Percentiles rank a stretch among this genome's conserved stretches.
phyloP scores from a whole-genome alignment of 805 yeast genomes.

The Pichia kluyveri region DNA sequence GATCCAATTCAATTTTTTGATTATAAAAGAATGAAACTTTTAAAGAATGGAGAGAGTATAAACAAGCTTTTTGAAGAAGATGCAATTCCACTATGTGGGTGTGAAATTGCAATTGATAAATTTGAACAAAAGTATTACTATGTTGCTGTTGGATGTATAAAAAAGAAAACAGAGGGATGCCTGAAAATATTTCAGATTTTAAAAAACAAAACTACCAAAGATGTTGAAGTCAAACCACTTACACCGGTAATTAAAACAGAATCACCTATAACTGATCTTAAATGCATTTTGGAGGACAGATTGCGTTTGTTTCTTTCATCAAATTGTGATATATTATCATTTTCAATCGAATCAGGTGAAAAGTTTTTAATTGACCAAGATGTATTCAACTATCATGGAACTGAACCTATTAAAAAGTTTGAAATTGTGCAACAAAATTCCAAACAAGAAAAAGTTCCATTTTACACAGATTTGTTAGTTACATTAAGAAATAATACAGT shows the following conservation, averaged over 20 bases:
- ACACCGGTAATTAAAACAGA: slow-evolving; percentile 13
- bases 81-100: not conserved
- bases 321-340: too few species aligned
- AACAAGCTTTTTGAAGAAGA: not conserved
- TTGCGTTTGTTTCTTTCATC: too few species aligned
- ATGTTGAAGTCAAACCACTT: slow-evolving; percentile 10
- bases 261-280: slow-evolving; percentile 16
- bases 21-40: not conserved
- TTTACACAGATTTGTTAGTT: not conserved
- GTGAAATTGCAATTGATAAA: slow-evolving; percentile 1
- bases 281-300: not conserved
- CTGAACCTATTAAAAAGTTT: too few species aligned
- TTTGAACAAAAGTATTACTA: not conserved
- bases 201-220: slow-evolving; percentile 5
- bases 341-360: too few species aligned
- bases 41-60: not conserved
- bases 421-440: too few species aligned
- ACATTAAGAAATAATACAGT: slow-evolving; percentile 10
- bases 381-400: too few species aligned
- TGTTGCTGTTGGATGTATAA: slow-evolving; percentile 27
- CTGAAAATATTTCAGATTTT: slow-evolving; percentile 23
- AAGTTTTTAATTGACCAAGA: too few species aligned
- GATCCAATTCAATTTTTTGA: not conserved
- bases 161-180: slow-evolving; percentile 12
- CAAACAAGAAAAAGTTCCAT: too few species aligned